A percentile compares a stretch with the other conserved stretches of the same genome.
Conservation (phyloP, 208 protist genomes). For the Phytomonas serpens region DNA sequence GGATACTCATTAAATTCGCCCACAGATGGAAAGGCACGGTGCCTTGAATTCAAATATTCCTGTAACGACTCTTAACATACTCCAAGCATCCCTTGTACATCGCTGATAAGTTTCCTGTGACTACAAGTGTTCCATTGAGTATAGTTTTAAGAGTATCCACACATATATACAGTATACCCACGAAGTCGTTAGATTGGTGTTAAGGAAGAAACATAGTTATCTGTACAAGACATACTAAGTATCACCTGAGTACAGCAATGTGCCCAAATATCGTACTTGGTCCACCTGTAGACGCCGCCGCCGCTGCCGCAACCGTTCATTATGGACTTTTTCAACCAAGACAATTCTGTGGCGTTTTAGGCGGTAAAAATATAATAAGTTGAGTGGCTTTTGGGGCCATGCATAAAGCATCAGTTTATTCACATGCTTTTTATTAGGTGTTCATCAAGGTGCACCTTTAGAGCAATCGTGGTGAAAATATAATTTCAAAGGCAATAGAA, state of each 20-base stretch:
- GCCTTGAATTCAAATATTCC: conserved; percentile 78
- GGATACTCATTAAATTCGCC: conserved; percentile 95
- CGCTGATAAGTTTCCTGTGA: conserved; percentile 76
- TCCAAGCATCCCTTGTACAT: conserved; percentile 84
- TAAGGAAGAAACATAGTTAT: conserved; percentile 96
- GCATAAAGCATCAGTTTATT: conserved; percentile 81
- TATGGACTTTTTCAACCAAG: conserved; percentile 97
- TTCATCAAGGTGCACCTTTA: too few species aligned
- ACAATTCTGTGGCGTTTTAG: conserved; percentile 96
- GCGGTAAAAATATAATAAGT: conserved; percentile 91
- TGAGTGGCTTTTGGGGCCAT: conserved; percentile 47
- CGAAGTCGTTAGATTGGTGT: conserved; percentile 90
- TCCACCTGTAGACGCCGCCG: conserved; percentile 97
- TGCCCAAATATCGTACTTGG: conserved; percentile 94
- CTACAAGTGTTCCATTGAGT: conserved; percentile 79
- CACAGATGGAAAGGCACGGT: conserved; percentile 94
- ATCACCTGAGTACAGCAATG: conserved; percentile 97
- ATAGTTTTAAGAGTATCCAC: conserved; percentile 86
- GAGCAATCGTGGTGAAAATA: too few species aligned
- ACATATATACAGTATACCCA: too few species aligned
- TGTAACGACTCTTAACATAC: conserved; percentile 67
- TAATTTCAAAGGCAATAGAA: too few species aligned
- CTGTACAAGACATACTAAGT: conserved; percentile 93
- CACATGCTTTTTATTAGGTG: too few species aligned
- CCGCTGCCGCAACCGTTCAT: conserved; percentile 82